These are phyloP conservation scores for Lindgomyces ingoldianus DNA, from an alignment of 495 filamentous ascomycete species.

Conservation along the genomic window DNA sequence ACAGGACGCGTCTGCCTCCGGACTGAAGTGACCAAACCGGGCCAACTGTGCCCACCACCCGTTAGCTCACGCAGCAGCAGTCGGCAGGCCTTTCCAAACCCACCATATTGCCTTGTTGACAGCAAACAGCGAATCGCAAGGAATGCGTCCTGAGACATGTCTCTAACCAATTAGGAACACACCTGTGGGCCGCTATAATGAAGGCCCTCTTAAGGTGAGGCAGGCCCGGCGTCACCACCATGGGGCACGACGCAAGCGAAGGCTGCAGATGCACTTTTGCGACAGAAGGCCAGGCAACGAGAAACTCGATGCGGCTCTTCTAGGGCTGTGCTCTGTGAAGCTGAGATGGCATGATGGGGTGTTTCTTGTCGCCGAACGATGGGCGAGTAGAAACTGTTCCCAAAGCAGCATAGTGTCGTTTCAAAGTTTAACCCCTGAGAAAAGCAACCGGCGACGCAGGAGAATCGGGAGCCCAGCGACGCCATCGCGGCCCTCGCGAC, in stretches of 20 bases:
- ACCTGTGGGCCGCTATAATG: constrained; percentile 9
- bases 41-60: background rate
- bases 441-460: constrained; percentile 26
- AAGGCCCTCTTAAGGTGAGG: constrained; percentile 30
- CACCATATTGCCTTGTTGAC: constrained; percentile 10
- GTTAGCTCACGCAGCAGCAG: background rate
- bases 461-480: constrained; percentile 11
- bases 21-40: background rate
- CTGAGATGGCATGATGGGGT: constrained; percentile 29
- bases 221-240: constrained; percentile 29
- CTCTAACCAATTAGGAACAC: constrained; percentile 17
- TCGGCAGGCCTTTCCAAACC: background rate
- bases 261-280: constrained; percentile 23
- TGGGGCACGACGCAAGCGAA: constrained; percentile 27
- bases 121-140: constrained; percentile 17
- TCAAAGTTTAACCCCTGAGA: constrained; percentile 32
- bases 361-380: constrained; percentile 27
- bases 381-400: constrained; percentile 27
- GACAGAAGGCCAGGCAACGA: constrained; percentile 5
- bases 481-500: constrained; percentile 18
- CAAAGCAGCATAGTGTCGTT: constrained; percentile 24
- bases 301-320: constrained; percentile 30
- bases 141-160: constrained; percentile 32
- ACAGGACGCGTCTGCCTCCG: background rate
- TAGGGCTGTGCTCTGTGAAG: constrained; percentile 30